Conservation (phyloP, 1,284 basidiomycete species). For the Ceratobasidium theobromae region DNA sequence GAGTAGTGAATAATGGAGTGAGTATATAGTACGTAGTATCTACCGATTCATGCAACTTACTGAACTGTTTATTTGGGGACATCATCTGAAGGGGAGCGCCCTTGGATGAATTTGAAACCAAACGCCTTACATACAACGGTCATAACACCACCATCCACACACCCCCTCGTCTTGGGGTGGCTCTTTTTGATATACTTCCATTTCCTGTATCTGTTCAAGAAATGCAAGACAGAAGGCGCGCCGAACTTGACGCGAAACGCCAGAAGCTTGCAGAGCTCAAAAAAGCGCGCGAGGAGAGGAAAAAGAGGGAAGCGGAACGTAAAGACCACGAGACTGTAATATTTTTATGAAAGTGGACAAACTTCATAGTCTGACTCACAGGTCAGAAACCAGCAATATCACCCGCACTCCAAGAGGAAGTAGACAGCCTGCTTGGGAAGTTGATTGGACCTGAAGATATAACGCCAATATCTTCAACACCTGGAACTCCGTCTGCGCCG, state of each 20-base stretch:
- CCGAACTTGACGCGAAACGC: conserved; percentile 91
- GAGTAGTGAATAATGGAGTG: too few relatives aligned
- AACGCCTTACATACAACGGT: background rate
- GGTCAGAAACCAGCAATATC: conserved; percentile 3
- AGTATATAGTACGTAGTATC: too few relatives aligned
- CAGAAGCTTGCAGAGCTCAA: conserved; percentile 84
- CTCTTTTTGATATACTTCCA: background rate
- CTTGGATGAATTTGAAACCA: conserved; percentile 1
- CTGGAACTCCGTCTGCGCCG: conserved; percentile 62
- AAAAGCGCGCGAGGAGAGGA: conserved; percentile 61
- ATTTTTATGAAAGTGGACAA: background rate
- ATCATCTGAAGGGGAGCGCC: too few relatives aligned
- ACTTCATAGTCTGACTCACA: background rate
- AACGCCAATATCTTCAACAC: conserved; percentile 66
- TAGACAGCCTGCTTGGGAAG: conserved; percentile 66
- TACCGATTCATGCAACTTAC: too few relatives aligned
- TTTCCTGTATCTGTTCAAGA: background rate
- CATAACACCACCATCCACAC: too few relatives aligned
- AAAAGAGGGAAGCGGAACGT: conserved; percentile 55
- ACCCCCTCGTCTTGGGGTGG: too few relatives aligned
- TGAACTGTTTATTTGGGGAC: too few relatives aligned
- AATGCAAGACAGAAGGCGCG: conserved; percentile 53
- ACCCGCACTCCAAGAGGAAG: conserved; percentile 52
- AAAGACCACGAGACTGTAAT: too few relatives aligned
- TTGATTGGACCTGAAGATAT: conserved; percentile 53